A percentile compares a stretch with the other conserved stretches of the same genome.
These are phyloP conservation scores for Cunninghamia lanceolata DNA, from an alignment of 75 land plant genomes.

Conservation along the genomic window DNA sequence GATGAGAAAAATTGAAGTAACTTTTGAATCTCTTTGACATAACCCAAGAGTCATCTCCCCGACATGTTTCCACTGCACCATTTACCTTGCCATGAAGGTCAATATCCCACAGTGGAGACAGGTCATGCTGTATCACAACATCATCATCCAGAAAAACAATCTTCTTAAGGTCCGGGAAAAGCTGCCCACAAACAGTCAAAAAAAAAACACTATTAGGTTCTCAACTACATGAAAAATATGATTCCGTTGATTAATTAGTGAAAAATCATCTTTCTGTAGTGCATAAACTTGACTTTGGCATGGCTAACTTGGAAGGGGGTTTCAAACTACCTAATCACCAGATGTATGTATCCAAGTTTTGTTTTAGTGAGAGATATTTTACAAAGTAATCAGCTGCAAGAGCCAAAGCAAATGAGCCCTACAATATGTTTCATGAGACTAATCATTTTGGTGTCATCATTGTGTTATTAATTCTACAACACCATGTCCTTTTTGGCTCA, in stretches of 20 bases:
- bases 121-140: slow-evolving; percentile 69
- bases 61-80: slow-evolving; percentile 71
- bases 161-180: slow-evolving; percentile 79
- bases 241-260: not conserved
- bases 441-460: not conserved
- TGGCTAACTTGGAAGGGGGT: not conserved
- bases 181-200: slow-evolving; percentile 34
- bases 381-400: not conserved
- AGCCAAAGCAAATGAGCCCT: not conserved
- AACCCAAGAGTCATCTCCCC: slow-evolving; percentile 54
- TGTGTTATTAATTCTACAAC: not conserved
- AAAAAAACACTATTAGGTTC: slow-evolving; percentile 1
- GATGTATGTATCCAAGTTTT: not conserved
- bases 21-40: slow-evolving; percentile 61
- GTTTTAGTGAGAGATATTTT: not conserved
- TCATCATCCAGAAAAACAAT: slow-evolving; percentile 86
- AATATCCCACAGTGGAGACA: slow-evolving; percentile 67
- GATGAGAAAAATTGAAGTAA: slow-evolving; percentile 79
- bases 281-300: not conserved
- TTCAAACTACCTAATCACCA: not conserved
- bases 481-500: not conserved
- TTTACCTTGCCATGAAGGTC: slow-evolving; percentile 79
- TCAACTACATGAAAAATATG: not conserved
- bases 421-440: not conserved
- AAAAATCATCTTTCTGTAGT: not conserved